A percentile compares a stretch with the other conserved stretches of the same genome.
These are phyloP conservation scores for Pythium dissotocum DNA, from an alignment of 352 stramenopile species.

Conservation along the genomic window DNA sequence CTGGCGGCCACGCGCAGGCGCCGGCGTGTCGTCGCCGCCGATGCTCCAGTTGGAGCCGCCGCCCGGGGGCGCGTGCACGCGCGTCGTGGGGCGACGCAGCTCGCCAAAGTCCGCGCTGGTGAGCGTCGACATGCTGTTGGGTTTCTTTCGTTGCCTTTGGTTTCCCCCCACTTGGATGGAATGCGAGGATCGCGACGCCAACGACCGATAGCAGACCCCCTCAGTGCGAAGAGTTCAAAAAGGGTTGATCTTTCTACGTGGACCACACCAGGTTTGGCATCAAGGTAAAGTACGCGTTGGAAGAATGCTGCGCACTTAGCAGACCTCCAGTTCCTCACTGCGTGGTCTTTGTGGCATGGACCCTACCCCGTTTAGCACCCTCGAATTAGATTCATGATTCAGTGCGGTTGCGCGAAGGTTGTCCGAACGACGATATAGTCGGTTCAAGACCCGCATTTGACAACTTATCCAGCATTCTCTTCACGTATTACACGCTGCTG, in stretches of 20 bases:
- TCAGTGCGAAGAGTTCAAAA: constrained; percentile 10
- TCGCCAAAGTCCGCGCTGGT: constrained; percentile 83
- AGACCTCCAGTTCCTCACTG: background rate
- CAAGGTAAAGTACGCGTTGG: constrained; percentile 5
- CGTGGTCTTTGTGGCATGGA: constrained; percentile 8
- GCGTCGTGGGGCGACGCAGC: constrained; percentile 82
- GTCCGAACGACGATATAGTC: constrained; percentile 23
- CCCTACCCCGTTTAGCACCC: constrained; percentile 13
- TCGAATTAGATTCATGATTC: constrained; percentile 27
- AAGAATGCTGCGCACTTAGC: background rate
- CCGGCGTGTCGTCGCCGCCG: constrained; percentile 37
- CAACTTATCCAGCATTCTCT: constrained; percentile 1
- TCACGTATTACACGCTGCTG: too few species aligned
- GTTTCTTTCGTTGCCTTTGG: constrained; percentile 6
- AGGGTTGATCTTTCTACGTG: constrained; percentile 29
- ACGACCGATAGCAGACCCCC: background rate
- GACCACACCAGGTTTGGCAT: constrained; percentile 14
- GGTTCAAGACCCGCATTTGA: constrained; percentile 13
- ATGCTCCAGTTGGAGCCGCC: constrained; percentile 84
- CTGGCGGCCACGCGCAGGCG: constrained; percentile 28
- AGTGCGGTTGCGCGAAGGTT: constrained; percentile 11
- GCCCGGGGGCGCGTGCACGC: constrained; percentile 76
- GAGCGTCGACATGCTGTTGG: constrained; percentile 69
- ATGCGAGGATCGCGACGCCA: constrained; percentile 3
- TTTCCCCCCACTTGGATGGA: constrained; percentile 17